These are phyloP conservation scores for Mortierella sp. DNA, from an alignment of 371 early-diverging fungal species.

Conservation along the genomic window DNA sequence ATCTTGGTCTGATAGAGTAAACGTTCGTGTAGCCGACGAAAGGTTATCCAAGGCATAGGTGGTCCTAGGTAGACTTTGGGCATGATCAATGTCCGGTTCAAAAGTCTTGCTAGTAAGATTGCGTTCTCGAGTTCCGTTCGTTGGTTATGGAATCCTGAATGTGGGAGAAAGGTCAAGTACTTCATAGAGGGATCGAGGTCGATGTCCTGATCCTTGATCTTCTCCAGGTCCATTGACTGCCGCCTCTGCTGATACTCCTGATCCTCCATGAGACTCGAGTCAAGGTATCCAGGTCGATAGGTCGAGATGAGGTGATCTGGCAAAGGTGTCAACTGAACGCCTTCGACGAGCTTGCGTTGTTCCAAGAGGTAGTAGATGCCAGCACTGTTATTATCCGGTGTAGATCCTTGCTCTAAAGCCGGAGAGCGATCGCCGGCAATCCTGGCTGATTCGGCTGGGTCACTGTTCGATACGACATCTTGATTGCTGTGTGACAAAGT, in stretches of 20 bases:
- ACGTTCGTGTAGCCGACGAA: constrained; percentile 56
- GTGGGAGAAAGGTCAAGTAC: constrained; percentile 62
- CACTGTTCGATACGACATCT: background rate
- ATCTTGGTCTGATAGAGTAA: constrained; percentile 65
- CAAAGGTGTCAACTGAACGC: constrained; percentile 18
- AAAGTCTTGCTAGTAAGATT: constrained; percentile 59
- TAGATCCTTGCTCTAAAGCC: background rate
- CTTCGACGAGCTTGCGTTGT: constrained; percentile 26
- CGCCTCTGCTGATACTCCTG: no score
- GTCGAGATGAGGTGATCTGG: constrained; percentile 36
- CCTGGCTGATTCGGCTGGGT: no score
- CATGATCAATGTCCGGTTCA: constrained; percentile 67
- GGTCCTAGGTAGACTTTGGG: constrained; percentile 69
- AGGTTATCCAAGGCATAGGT: constrained; percentile 64
- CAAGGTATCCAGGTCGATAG: constrained; percentile 31
- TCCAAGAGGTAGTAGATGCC: constrained; percentile 21
- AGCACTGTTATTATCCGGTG: background rate
- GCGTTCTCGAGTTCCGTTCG: constrained; percentile 71
- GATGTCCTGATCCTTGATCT: background rate
- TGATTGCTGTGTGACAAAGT: background rate
- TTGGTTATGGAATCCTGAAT: constrained; percentile 71
- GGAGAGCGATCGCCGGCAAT: background rate
- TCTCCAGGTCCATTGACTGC: background rate
- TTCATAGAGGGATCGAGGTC: constrained; percentile 38
- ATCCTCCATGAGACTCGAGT: no score